Evolutionary conservation across 2,329 filamentous ascomycete genomes (phyloP), one percentile per base, ranked within the genome.

Genomic region (Raffaelea deltoideospora): DNA sequence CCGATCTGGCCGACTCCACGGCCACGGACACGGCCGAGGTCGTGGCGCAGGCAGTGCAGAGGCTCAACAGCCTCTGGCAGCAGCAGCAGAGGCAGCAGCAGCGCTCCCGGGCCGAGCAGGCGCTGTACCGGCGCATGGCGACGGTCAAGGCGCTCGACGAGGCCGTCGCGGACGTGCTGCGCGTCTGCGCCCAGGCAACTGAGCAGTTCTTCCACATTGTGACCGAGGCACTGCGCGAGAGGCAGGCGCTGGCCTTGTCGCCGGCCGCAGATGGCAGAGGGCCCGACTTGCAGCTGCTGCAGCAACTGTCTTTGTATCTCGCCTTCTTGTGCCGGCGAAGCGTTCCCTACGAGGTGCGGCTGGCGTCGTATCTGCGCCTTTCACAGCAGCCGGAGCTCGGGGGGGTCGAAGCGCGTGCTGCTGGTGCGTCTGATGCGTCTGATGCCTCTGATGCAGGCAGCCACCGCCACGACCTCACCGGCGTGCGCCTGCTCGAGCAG

Each of bases 101-200:
- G 17, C 18, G 17, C 13, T 22, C 13, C 11, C 27, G 22, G 5
- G n/a, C n/a, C n/a, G 39, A 41, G 20, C 33, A 36, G 32, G 19
- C 27, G 18, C 23, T 30, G 32, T 47, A 44, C 34, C 35, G 37
- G 7, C 37, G 34, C 30, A 44, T 45, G 45, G 43, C 45, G 3
- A 31, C 33, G 20, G 22, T 42, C 18, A 40, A 39, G 29, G 37
- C 37, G 1, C 31, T 41, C 14, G 39, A 45, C 17, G 35, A 41
- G n/a, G 33, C 35, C 2, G 32, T 31, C 4, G 30, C 31, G 2
- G 17, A 38, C 5, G 33, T 39, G 6, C 24, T 37, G 20, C 5
- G 23, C 6, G 34, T 36, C 2, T 38, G 36, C 26, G 32, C 34
- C 3, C 20, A 37, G 21, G 19, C 42, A 6, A 36, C 39, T 31